Conservation (phyloP, 1,284 basidiomycete genomes). For the Fistulina hepatica region DNA sequence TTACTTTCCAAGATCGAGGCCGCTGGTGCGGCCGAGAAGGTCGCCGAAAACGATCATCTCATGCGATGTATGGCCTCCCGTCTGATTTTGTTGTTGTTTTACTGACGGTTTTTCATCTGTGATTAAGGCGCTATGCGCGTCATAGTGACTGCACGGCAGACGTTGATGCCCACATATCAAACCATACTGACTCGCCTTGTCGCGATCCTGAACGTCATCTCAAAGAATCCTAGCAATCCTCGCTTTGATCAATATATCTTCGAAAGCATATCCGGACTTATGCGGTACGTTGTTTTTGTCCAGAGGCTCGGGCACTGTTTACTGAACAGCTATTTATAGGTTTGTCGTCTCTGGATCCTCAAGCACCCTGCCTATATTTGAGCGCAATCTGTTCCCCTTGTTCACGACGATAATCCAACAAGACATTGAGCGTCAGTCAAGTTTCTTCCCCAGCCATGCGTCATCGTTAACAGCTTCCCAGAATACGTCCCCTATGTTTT, state of each 20-base stretch:
- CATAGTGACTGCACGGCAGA: conserved; percentile 79
- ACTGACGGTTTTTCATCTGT: conserved; percentile 2
- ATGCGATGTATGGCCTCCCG: conserved; percentile 75
- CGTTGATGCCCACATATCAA: conserved; percentile 60
- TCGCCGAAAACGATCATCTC: conserved; percentile 95
- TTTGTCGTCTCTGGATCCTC: conserved; percentile 72
- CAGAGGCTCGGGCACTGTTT: conserved; percentile 3
- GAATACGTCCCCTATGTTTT: conserved; percentile 98
- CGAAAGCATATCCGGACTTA: conserved; percentile 86
- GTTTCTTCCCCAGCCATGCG: not conserved
- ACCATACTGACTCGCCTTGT: conserved; percentile 70
- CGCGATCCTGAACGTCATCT: conserved; percentile 75
- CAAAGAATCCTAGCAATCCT: conserved; percentile 95
- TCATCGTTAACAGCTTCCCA: conserved; percentile 21
- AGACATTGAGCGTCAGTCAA: conserved; percentile 76
- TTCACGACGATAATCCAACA: conserved; percentile 85
- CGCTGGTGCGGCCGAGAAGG: conserved; percentile 82
- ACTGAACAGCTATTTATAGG: conserved; percentile 27
- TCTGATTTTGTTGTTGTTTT: not conserved
- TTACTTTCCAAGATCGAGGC: conserved; percentile 76
- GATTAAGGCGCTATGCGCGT: conserved; percentile 95
- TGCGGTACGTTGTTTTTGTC: conserved; percentile 43
- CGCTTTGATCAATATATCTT: conserved; percentile 97
- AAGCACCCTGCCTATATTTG: conserved; percentile 63
- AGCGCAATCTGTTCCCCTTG: conserved; percentile 75